Evolutionary conservation across 352 stramenopile species (phyloP).

Genomic region (Peronospora farinosa): DNA sequence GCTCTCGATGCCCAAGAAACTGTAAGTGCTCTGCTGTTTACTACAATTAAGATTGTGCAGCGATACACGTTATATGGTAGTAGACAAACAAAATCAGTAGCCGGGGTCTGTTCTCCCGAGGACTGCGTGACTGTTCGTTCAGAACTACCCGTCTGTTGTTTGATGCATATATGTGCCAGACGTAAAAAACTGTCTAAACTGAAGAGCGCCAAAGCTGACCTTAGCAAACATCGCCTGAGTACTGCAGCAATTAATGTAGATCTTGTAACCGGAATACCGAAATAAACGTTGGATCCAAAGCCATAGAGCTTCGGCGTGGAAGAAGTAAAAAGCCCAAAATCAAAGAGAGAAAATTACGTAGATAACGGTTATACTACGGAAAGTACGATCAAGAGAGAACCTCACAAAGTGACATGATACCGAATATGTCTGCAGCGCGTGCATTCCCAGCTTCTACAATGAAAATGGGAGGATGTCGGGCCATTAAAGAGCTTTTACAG

Average conservation of each 20-base stretch:
- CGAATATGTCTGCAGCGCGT: constrained; percentile 7
- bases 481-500: constrained; percentile 14
- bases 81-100: too few relatives aligned
- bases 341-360: constrained; percentile 12
- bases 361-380: constrained; percentile 17
- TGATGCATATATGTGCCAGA: too few relatives aligned
- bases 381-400: constrained; percentile 13
- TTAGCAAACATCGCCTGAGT: too few relatives aligned
- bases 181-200: too few relatives aligned
- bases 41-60: too few relatives aligned
- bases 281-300: constrained; percentile 53
- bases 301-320: constrained; percentile 42
- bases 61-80: too few relatives aligned
- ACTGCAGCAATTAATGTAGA: constrained; percentile 34
- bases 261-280: constrained; percentile 60
- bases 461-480: constrained; percentile 3
- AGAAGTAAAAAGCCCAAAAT: constrained; percentile 31
- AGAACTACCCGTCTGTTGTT: too few relatives aligned
- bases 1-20: too few relatives aligned
- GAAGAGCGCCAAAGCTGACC: too few relatives aligned
- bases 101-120: too few relatives aligned
- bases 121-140: too few relatives aligned
- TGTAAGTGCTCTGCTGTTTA: too few relatives aligned
- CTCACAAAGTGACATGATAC: constrained; percentile 21
- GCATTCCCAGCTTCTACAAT: constrained; percentile 9